Evolutionary conservation across 345 rosid species (phyloP), one percentile per base, ranked within the genome.

Genomic region (Corymbia maculata): DNA sequence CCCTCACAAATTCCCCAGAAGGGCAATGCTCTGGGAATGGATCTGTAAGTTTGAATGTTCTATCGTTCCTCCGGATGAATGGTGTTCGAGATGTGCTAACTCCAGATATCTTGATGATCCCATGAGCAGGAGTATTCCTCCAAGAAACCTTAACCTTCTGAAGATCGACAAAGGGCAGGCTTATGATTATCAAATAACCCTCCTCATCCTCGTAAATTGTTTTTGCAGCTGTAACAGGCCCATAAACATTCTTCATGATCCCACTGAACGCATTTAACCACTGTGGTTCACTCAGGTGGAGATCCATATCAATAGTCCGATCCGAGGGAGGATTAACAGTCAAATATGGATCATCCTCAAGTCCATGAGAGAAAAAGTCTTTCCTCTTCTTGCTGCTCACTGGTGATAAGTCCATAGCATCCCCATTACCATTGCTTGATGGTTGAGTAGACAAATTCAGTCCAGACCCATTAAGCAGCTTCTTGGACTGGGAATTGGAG

Each of bases 201-300:
- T 93, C 91, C 86, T 97, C 98, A 50, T 98, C 99, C 89, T 98
- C 98, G 2, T 98, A 98, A 57, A 97, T 96, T 17, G 99, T 94
- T 92, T 98, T 96, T 4, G 99, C 97, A 86, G 98, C 99, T 28
- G 99, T 97, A 50, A 97, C 98, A 32, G 99, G 99, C 64, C 99
- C 99, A 79, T 89, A 91, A 10, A 93, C 94, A 89, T 93, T 93
- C 90, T 95, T 98, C 96, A 96, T 94, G 44, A 94, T 96, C 47
- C 99, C 99, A n/a, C 90, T 96, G 82, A 98, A 97, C 87, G 95
- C 97, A 32, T 92, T 91, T 45, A 94, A 89, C 99, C 99, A 97
- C 10, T 92, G 95, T 2, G 94, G 96, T 92, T 97, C 99, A 42
- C 85, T 91, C 21, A 94, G 95, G 85, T 93, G 99, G 82, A 90